Evolutionary conservation across 345 rosid species (phyloP).

Genomic region (Lagerstroemia speciosa): DNA sequence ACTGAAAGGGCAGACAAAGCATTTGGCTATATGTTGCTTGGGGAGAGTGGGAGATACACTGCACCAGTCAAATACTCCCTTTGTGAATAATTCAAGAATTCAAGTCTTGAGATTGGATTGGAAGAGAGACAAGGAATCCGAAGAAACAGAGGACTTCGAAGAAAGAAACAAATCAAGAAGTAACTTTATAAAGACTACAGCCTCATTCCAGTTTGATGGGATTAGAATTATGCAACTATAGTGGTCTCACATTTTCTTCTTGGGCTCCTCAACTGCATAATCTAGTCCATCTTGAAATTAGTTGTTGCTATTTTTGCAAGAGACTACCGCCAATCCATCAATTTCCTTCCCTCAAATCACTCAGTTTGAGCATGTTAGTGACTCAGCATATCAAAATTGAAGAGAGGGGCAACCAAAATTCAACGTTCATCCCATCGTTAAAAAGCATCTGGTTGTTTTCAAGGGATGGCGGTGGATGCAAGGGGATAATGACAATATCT

Average conservation of each 20-base stretch:
- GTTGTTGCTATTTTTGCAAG: neutral
- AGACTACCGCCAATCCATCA: neutral
- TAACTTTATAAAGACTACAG: neutral
- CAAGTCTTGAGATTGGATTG: no score
- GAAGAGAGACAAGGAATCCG: no score
- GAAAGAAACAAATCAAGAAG: no score
- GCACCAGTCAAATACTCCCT: no score
- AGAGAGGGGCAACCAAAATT: neutral
- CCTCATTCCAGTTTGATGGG: neutral
- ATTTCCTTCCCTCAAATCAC: conserved; percentile 1
- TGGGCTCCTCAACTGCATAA: neutral
- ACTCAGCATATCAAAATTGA: neutral
- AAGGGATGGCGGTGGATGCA: neutral
- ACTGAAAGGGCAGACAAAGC: no score
- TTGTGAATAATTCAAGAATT: no score
- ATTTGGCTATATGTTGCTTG: no score
- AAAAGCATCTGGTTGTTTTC: neutral
- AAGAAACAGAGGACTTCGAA: no score
- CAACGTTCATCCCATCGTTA: neutral
- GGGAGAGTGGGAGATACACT: no score
- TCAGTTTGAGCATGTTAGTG: neutral
- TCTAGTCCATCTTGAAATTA: neutral
- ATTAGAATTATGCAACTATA: neutral
- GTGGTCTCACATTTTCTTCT: neutral
- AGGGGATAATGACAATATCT: neutral